phyloP scores from a whole-genome alignment of 1,284 basidiomycete genomes.

The Irpex sp. region DNA sequence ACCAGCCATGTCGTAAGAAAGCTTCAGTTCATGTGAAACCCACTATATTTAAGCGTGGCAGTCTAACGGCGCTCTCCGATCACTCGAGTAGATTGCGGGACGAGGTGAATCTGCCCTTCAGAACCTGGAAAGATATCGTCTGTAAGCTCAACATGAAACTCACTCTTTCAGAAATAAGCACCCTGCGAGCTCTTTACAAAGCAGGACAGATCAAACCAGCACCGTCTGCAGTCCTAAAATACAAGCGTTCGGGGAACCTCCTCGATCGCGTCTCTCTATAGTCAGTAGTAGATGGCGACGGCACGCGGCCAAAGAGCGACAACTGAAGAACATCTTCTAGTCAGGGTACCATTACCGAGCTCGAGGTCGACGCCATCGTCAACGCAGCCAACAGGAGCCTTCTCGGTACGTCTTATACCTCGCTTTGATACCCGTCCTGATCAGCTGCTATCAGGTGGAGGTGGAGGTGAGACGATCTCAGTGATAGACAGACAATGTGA shows the following conservation, averaged over 20 bases:
- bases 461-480: slow-evolving; percentile 51
- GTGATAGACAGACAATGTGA: background rate
- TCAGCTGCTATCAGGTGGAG: slow-evolving; percentile 46
- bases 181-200: slow-evolving; percentile 49
- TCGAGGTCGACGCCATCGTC: slow-evolving; percentile 77
- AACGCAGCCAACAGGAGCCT: slow-evolving; percentile 84
- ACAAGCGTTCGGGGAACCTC: slow-evolving; percentile 32
- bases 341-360: slow-evolving; percentile 74
- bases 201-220: slow-evolving; percentile 29
- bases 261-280: slow-evolving; percentile 57
- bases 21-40: no score
- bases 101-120: no score
- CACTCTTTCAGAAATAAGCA: slow-evolving; percentile 42
- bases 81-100: no score
- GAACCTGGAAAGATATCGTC: no score
- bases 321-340: slow-evolving; percentile 33
- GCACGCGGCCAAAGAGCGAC: background rate
- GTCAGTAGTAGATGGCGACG: slow-evolving; percentile 36
- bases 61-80: background rate
- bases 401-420: slow-evolving; percentile 47
- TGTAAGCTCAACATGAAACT: slow-evolving; percentile 25
- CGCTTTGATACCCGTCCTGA: slow-evolving; percentile 2
- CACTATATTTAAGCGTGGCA: background rate
- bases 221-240: slow-evolving; percentile 25
- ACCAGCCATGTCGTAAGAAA: background rate